Evolutionary conservation across 83 land plant species (phyloP).

Genomic region (Isoetes engelmannii): DNA sequence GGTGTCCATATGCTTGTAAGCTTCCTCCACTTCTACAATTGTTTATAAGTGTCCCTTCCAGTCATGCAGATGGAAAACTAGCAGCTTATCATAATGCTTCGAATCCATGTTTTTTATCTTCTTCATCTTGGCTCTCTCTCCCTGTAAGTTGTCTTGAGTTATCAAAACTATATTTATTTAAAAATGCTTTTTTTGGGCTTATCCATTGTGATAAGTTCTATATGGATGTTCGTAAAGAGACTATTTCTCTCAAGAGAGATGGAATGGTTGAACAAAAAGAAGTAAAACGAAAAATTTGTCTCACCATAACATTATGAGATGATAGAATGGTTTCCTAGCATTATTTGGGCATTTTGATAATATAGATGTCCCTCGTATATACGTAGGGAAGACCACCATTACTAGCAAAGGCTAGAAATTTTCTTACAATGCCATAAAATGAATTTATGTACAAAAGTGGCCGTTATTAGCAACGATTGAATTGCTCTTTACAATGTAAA

Average conservation of each 20-base stretch:
- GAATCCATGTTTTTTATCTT: slow-evolving; percentile 5
- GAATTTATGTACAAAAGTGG: too few species aligned
- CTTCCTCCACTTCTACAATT: slow-evolving; percentile 17
- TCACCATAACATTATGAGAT: background rate
- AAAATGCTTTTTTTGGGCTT: background rate
- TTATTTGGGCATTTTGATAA: background rate
- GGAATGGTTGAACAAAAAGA: background rate
- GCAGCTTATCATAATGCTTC: background rate
- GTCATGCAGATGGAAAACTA: background rate
- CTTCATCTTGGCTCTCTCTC: slow-evolving; percentile 9
- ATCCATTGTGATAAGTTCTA: background rate
- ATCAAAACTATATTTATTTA: background rate
- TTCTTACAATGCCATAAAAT: background rate
- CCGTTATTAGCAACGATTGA: too few species aligned
- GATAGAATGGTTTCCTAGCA: too few species aligned
- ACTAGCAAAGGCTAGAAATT: background rate
- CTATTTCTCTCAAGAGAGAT: background rate
- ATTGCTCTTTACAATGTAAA: too few species aligned
- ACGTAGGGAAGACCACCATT: background rate
- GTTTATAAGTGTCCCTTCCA: slow-evolving; percentile 10
- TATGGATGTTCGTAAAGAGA: background rate
- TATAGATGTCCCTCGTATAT: background rate
- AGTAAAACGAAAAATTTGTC: background rate
- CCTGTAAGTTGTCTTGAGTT: slow-evolving; percentile 18
- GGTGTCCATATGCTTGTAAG: slow-evolving; percentile 10